A percentile compares a stretch with the other conserved stretches of the same genome.
phyloP scores from a whole-genome alignment of 768 basidiomycete species.

The Agaricus bisporus region DNA sequence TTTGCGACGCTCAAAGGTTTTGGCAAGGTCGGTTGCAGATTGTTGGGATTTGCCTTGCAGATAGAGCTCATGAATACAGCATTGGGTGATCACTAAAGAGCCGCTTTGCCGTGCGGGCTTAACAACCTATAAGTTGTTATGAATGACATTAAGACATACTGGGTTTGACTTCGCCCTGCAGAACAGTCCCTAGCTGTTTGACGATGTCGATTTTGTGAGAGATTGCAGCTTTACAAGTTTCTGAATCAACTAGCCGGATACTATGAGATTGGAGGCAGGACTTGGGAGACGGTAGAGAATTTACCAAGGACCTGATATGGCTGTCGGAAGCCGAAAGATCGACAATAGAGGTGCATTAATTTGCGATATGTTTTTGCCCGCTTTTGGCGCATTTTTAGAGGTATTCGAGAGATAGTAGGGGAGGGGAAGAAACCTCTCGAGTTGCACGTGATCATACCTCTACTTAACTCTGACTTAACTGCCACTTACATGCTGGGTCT shows the following conservation, averaged over 20 bases:
- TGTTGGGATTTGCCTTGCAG: conserved; percentile 72
- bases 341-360: conserved; percentile 86
- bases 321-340: conserved; percentile 85
- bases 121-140: conserved; percentile 11
- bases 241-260: conserved; percentile 63
- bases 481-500: conserved; percentile 18
- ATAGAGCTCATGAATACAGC: conserved; percentile 93
- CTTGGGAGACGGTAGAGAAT: conserved; percentile 14
- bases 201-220: conserved; percentile 69
- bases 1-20: conserved; percentile 86
- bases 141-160: conserved; percentile 51
- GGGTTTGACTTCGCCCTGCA: conserved; percentile 86
- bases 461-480: neutral
- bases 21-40: conserved; percentile 80
- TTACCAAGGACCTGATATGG: conserved; percentile 91
- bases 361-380: conserved; percentile 92
- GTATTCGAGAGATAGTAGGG: neutral
- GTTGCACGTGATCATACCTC: neutral
- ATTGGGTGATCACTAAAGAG: conserved; percentile 94
- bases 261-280: conserved; percentile 6
- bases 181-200: conserved; percentile 67
- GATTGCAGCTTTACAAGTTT: conserved; percentile 67
- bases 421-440: neutral
- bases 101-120: conserved; percentile 37
- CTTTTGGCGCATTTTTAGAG: conserved; percentile 78